phyloP scores from a whole-genome alignment of 2,329 filamentous ascomycete genomes.

The Alternaria incomplexa region DNA sequence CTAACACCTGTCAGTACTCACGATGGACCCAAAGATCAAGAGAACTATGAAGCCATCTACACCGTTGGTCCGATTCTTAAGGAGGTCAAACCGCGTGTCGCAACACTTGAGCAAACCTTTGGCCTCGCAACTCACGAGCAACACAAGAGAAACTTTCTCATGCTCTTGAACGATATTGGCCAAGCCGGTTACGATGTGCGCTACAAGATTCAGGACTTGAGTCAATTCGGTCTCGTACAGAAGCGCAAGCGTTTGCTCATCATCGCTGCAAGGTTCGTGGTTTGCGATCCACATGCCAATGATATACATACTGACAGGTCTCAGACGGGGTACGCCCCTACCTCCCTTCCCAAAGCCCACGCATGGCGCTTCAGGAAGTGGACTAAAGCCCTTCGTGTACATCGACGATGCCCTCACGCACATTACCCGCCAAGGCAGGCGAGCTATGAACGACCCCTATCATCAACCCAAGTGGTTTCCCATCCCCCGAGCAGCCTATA shows the following conservation, averaged over 20 bases:
- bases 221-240: conserved; percentile 32
- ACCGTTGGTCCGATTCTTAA: conserved; percentile 17
- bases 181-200: conserved; percentile 30
- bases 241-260: conserved; percentile 34
- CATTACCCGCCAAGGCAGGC: neutral
- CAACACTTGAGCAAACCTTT: conserved; percentile 26
- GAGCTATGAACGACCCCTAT: conserved; percentile 14
- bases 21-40: conserved; percentile 26
- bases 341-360: conserved; percentile 38
- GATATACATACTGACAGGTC: conserved; percentile 8
- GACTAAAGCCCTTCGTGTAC: conserved; percentile 24
- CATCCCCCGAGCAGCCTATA: neutral
- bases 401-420: conserved; percentile 30
- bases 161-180: conserved; percentile 24
- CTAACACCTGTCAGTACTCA: conserved; percentile 15
- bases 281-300: neutral
- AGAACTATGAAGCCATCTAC: conserved; percentile 25
- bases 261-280: conserved; percentile 31
- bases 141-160: conserved; percentile 13
- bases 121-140: conserved; percentile 8
- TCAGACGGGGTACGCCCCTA: conserved; percentile 29
- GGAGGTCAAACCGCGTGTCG: conserved; percentile 22
- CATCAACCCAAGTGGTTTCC: conserved; percentile 18
- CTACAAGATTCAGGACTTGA: conserved; percentile 26
- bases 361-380: conserved; percentile 26